Conservation (phyloP, 2,329 filamentous ascomycete species). For the Saccharata proteae region DNA sequence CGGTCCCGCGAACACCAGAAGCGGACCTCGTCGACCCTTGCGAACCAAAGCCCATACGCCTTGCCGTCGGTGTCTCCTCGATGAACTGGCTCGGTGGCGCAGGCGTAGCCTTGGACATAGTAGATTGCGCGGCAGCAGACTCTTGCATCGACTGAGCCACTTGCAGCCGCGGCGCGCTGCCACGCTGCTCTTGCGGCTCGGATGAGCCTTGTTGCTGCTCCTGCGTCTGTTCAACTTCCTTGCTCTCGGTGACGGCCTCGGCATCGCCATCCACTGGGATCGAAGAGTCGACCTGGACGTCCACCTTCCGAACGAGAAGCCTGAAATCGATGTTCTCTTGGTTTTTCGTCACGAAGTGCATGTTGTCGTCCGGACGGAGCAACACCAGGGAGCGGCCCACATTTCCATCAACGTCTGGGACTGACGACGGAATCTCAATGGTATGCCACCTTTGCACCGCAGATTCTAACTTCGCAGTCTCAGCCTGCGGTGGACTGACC, state of each 20-base stretch:
- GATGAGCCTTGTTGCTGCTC: not conserved
- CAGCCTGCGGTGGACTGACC: too few species aligned
- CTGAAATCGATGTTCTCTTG: too few species aligned
- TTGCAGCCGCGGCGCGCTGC: not conserved
- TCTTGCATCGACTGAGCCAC: constrained; percentile 5
- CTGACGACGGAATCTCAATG: too few species aligned
- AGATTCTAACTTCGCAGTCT: too few species aligned
- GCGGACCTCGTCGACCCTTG: not conserved
- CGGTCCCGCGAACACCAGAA: not conserved
- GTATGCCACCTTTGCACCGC: too few species aligned
- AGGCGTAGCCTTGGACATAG: not conserved
- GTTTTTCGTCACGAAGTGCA: too few species aligned
- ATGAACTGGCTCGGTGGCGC: constrained; percentile 1
- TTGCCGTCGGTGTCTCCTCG: constrained; percentile 1
- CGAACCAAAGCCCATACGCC: constrained; percentile 1
- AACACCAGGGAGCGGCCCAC: too few species aligned
- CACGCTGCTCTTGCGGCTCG: not conserved
- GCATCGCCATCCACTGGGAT: not conserved
- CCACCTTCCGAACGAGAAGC: too few species aligned
- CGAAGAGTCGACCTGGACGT: constrained; percentile 1
- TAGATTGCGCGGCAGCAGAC: not conserved
- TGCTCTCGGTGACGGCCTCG: too few species aligned
- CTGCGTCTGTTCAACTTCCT: constrained; percentile 2
- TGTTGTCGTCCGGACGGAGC: too few species aligned
- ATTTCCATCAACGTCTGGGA: too few species aligned